Conservation (phyloP, 495 filamentous ascomycete genomes). For the Recurvomyces mirabilis region DNA sequence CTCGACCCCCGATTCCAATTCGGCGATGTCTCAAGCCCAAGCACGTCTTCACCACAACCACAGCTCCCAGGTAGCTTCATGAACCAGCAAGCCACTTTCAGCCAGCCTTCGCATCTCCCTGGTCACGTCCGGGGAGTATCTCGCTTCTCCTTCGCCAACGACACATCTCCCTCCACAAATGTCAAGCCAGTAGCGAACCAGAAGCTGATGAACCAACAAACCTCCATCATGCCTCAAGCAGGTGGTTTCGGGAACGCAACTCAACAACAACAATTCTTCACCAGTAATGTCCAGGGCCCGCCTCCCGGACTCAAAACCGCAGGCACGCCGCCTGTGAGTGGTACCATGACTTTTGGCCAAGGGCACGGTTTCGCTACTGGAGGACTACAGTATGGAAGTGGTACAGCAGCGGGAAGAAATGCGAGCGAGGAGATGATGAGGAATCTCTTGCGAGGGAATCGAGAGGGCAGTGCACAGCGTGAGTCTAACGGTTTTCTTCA, state of each 20-base stretch:
- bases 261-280: conserved; percentile 51
- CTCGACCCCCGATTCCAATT: conserved; percentile 20
- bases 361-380: conserved; percentile 61
- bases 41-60: conserved; percentile 69
- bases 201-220: conserved; percentile 79
- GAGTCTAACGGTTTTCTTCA: conserved; percentile 56
- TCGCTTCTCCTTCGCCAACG: conserved; percentile 79
- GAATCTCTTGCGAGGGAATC: conserved; percentile 56
- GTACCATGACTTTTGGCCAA: conserved; percentile 65
- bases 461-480: conserved; percentile 70
- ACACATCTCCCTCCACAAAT: conserved; percentile 51
- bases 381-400: conserved; percentile 56
- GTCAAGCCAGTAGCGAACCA: conserved; percentile 76
- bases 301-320: conserved; percentile 92
- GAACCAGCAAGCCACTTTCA: conserved; percentile 35
- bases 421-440: conserved; percentile 67
- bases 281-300: conserved; percentile 68
- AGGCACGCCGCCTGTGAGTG: conserved; percentile 74
- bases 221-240: conserved; percentile 67
- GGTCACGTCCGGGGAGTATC: conserved; percentile 79
- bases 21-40: conserved; percentile 42
- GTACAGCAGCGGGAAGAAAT: conserved; percentile 53
- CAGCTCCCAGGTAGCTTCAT: conserved; percentile 47
- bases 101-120: conserved; percentile 46
- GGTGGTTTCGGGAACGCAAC: conserved; percentile 38